A percentile compares a stretch with the other conserved stretches of the same genome.
phyloP scores from a whole-genome alignment of 371 early-diverging fungal species.

The Mortierella sp. region DNA sequence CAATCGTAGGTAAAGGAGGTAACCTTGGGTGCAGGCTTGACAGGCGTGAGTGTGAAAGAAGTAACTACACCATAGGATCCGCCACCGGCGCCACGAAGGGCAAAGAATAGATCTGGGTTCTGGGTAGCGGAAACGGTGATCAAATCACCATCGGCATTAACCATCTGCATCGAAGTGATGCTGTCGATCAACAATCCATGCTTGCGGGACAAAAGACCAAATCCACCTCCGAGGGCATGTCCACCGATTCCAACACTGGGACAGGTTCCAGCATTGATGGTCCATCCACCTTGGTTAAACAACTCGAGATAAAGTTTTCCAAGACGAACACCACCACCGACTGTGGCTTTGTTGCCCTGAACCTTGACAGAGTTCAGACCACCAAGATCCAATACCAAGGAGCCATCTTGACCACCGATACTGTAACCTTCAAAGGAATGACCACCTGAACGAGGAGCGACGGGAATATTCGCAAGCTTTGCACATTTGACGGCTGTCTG shows the following conservation, averaged over 20 bases:
- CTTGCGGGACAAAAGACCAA: slow-evolving; percentile 61
- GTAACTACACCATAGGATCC: slow-evolving; percentile 70
- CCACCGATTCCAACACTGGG: slow-evolving; percentile 60
- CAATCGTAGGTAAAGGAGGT: slow-evolving; percentile 41
- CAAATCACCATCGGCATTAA: slow-evolving; percentile 63
- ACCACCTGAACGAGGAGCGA: slow-evolving; percentile 62
- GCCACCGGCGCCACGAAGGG: slow-evolving; percentile 73
- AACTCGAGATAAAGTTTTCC: slow-evolving; percentile 56
- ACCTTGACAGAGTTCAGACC: slow-evolving; percentile 37
- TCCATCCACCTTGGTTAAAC: slow-evolving; percentile 46
- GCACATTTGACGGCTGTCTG: slow-evolving; percentile 59
- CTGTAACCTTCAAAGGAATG: slow-evolving; percentile 68
- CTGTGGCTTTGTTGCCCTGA: slow-evolving; percentile 21
- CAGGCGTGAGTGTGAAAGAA: slow-evolving; percentile 44
- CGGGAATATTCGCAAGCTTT: slow-evolving; percentile 18
- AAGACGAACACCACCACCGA: slow-evolving; percentile 57
- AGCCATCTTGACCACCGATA: slow-evolving; percentile 48
- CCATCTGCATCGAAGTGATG: slow-evolving; percentile 62
- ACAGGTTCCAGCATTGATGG: slow-evolving; percentile 58
- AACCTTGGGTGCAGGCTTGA: slow-evolving; percentile 45
- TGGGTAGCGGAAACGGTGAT: slow-evolving; percentile 56
- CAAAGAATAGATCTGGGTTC: slow-evolving; percentile 70
- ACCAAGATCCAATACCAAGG: slow-evolving; percentile 54
- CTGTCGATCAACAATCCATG: slow-evolving; percentile 62
- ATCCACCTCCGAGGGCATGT: slow-evolving; percentile 58